These are phyloP conservation scores for Stevia rebaudiana DNA, from an alignment of 140 eudicot species.

Conservation along the genomic window DNA sequence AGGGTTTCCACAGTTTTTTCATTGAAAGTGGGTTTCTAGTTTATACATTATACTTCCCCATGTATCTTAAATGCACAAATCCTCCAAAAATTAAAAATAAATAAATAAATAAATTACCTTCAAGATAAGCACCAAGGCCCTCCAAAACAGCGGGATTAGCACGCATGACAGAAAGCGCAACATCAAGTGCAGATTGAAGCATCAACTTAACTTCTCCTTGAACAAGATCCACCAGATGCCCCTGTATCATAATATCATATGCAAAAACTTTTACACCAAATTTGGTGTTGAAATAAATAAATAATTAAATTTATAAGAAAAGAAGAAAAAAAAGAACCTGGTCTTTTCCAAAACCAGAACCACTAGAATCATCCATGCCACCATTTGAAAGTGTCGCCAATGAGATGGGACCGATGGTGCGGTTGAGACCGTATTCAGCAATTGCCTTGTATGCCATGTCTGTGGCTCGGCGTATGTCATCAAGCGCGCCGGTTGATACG, in stretches of 20 bases:
- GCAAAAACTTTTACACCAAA: background rate
- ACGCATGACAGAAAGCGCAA: constrained; percentile 78
- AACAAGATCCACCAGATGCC: constrained; percentile 85
- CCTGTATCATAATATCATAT: constrained; percentile 33
- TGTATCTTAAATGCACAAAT: background rate
- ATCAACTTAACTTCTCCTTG: constrained; percentile 71
- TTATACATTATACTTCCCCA: too few relatives aligned
- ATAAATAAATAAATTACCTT: too few relatives aligned
- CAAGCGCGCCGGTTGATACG: constrained; percentile 98
- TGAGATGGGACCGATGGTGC: constrained; percentile 79
- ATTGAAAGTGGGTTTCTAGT: too few relatives aligned
- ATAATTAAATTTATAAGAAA: background rate
- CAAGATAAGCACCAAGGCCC: constrained; percentile 91
- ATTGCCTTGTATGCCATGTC: constrained; percentile 98
- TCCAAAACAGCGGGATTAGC: constrained; percentile 83
- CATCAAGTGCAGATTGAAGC: constrained; percentile 84
- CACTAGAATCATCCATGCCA: constrained; percentile 58
- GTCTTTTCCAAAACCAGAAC: constrained; percentile 70
- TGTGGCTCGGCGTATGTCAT: constrained; percentile 92
- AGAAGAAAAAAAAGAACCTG: constrained; percentile 37
- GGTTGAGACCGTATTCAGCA: constrained; percentile 91
- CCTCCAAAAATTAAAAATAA: background rate
- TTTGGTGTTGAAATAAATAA: background rate
- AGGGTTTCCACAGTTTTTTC: too few relatives aligned
- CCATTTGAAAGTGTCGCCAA: constrained; percentile 73